phyloP scores from a whole-genome alignment of 1,284 basidiomycete genomes.

The Ustilago tritici region DNA sequence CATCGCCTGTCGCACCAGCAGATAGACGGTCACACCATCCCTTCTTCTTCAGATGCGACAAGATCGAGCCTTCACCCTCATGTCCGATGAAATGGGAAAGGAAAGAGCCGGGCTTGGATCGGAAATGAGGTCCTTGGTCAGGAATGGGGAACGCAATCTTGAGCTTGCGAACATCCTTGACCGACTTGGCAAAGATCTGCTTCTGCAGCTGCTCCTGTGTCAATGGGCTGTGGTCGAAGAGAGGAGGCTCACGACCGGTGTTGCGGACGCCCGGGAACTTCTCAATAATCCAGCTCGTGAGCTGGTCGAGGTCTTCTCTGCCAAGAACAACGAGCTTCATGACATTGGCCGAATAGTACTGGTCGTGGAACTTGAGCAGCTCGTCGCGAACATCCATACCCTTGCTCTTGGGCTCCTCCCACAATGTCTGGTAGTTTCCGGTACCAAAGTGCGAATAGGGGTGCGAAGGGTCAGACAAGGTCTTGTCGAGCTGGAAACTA shows the following conservation, averaged over 20 bases:
- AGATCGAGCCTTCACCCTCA: slow-evolving; percentile 92
- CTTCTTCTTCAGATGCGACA: slow-evolving; percentile 89
- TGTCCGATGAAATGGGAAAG: slow-evolving; percentile 91
- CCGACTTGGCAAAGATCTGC: slow-evolving; percentile 86
- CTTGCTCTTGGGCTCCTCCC: slow-evolving; percentile 73
- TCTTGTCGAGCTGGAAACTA: slow-evolving; percentile 95
- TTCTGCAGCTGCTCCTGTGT: slow-evolving; percentile 74
- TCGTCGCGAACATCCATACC: slow-evolving; percentile 90
- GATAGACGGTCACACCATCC: slow-evolving; percentile 89
- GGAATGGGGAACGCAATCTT: slow-evolving; percentile 82
- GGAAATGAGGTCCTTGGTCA: slow-evolving; percentile 81
- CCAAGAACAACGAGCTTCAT: slow-evolving; percentile 94
- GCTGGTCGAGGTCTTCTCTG: slow-evolving; percentile 85
- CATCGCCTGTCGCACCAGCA: slow-evolving; percentile 78
- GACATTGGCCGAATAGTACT: slow-evolving; percentile 91
- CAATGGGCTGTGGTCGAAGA: slow-evolving; percentile 81
- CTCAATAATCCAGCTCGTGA: slow-evolving; percentile 78
- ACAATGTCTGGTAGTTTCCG: slow-evolving; percentile 87
- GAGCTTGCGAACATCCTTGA: slow-evolving; percentile 88
- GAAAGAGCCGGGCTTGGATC: slow-evolving; percentile 82
- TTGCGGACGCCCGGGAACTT: slow-evolving; percentile 84
- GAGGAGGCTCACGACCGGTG: slow-evolving; percentile 75
- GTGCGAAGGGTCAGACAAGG: slow-evolving; percentile 81
- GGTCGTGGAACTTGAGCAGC: slow-evolving; percentile 93
- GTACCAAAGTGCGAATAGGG: slow-evolving; percentile 94